Percentiles rank a stretch among this genome's conserved stretches.
Conservation (phyloP, 495 filamentous ascomycete species). For the Alectoria sarmentosa region DNA sequence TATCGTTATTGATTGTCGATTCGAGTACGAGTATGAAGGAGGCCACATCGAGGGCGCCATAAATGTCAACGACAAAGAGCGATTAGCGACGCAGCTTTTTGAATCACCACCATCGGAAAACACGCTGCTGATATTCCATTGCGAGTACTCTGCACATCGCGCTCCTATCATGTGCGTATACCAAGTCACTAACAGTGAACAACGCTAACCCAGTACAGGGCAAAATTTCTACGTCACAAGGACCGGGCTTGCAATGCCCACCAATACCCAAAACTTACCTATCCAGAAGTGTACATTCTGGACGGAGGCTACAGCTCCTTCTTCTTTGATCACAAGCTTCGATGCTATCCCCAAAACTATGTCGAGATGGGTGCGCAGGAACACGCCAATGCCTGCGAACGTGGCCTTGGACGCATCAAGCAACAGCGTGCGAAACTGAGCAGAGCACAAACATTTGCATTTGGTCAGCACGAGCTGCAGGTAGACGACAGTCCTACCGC, state of each 20-base stretch:
- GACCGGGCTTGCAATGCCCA: conserved; percentile 79
- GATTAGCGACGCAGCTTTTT: conserved; percentile 72
- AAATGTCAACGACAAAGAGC: conserved; percentile 94
- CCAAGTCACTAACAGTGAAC: neutral
- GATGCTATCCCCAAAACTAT: conserved; percentile 91
- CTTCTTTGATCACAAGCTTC: conserved; percentile 64
- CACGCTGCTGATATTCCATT: conserved; percentile 87
- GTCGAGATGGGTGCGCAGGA: conserved; percentile 90
- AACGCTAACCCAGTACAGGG: conserved; percentile 37
- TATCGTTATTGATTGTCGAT: conserved; percentile 90
- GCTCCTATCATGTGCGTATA: conserved; percentile 76
- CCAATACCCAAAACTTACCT: conserved; percentile 77
- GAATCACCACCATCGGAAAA: conserved; percentile 47
- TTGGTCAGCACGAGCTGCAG: conserved; percentile 57
- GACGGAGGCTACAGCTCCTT: conserved; percentile 95
- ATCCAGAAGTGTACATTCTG: conserved; percentile 94
- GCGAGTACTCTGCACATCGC: conserved; percentile 95
- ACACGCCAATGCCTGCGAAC: conserved; percentile 85
- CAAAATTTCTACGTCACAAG: conserved; percentile 74
- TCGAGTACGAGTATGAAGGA: conserved; percentile 97
- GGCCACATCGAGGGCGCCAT: conserved; percentile 89
- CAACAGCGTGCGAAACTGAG: conserved; percentile 71
- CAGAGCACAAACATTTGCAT: conserved; percentile 90
- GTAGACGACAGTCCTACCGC: conserved; percentile 79
- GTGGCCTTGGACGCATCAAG: conserved; percentile 80